Conservation (phyloP, 2,329 filamentous ascomycete genomes). For the Neobulgaria alba region DNA sequence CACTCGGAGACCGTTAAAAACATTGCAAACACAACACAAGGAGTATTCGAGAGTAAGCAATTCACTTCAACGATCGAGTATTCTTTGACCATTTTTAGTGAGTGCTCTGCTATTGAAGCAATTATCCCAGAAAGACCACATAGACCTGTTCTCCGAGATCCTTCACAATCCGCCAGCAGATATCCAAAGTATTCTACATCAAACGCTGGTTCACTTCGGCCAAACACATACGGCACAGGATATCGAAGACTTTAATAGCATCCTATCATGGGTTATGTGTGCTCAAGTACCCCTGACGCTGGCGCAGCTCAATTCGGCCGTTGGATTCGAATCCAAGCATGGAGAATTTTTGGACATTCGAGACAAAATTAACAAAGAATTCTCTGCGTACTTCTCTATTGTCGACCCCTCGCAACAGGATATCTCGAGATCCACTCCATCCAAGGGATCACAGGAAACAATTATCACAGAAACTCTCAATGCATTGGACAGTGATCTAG, state of each 20-base stretch:
- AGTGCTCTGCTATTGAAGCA: conserved; percentile 2
- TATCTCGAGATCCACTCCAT: background rate
- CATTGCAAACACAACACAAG: background rate
- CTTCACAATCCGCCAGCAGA: conserved; percentile 1
- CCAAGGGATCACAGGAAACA: background rate
- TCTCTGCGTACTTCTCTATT: conserved; percentile 2
- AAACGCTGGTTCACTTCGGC: conserved; percentile 2
- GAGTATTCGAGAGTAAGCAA: conserved; percentile 3
- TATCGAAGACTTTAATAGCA: conserved; percentile 1
- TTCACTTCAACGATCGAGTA: background rate
- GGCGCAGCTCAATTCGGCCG: background rate
- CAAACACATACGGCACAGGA: conserved; percentile 3
- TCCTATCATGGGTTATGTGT: conserved; percentile 2
- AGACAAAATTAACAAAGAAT: conserved; percentile 3
- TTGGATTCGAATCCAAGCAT: conserved; percentile 3
- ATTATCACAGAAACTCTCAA: background rate
- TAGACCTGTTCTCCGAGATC: conserved; percentile 1
- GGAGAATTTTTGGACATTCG: conserved; percentile 5
- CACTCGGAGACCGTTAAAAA: background rate
- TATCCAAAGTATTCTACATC: background rate
- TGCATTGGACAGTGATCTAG: background rate
- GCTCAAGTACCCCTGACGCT: background rate
- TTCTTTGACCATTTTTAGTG: background rate
- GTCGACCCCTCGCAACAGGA: too few relatives aligned
- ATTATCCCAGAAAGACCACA: conserved; percentile 2